These are phyloP conservation scores for Heimioporus sp. DNA, from an alignment of 768 basidiomycete genomes.

Conservation along the genomic window DNA sequence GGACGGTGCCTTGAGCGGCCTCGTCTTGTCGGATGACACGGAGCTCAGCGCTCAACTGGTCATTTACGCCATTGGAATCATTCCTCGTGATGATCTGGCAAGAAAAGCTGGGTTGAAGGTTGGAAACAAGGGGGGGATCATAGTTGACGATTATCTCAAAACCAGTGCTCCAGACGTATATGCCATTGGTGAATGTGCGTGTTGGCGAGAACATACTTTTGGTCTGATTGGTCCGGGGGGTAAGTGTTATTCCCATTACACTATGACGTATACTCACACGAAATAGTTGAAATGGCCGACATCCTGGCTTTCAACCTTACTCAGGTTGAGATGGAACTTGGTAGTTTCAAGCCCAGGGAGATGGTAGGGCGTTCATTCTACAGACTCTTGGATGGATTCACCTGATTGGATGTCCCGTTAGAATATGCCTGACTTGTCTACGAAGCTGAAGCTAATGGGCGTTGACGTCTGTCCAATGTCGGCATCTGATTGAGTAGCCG, in stretches of 20 bases:
- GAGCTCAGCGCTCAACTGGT: conserved; percentile 51
- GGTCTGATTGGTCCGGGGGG: conserved; percentile 74
- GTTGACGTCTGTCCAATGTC: conserved; percentile 41
- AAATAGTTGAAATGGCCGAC: conserved; percentile 65
- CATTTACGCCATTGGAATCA: conserved; percentile 70
- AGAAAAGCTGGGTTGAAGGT: conserved; percentile 49
- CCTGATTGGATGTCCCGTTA: conserved; percentile 1
- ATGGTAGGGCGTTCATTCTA: conserved; percentile 30
- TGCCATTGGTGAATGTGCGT: conserved; percentile 77
- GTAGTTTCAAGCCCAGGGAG: conserved; percentile 40
- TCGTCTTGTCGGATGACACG: conserved; percentile 48
- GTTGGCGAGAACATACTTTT: conserved; percentile 65
- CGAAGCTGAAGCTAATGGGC: conserved; percentile 61
- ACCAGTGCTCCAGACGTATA: conserved; percentile 61
- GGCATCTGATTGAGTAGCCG: neutral
- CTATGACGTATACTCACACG: neutral
- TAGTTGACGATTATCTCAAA: conserved; percentile 53
- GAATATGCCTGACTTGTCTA: conserved; percentile 67
- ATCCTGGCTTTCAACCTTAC: conserved; percentile 73
- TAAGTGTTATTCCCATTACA: conserved; percentile 13
- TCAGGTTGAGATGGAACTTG: conserved; percentile 43
- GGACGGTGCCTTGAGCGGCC: conserved; percentile 42
- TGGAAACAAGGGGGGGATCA: conserved; percentile 50
- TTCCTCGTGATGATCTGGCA: conserved; percentile 68
- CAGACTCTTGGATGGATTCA: neutral